Percentiles rank a stretch among this genome's conserved stretches.
phyloP scores from a whole-genome alignment of 2,329 filamentous ascomycete species.

The Magnaporthales sp. region DNA sequence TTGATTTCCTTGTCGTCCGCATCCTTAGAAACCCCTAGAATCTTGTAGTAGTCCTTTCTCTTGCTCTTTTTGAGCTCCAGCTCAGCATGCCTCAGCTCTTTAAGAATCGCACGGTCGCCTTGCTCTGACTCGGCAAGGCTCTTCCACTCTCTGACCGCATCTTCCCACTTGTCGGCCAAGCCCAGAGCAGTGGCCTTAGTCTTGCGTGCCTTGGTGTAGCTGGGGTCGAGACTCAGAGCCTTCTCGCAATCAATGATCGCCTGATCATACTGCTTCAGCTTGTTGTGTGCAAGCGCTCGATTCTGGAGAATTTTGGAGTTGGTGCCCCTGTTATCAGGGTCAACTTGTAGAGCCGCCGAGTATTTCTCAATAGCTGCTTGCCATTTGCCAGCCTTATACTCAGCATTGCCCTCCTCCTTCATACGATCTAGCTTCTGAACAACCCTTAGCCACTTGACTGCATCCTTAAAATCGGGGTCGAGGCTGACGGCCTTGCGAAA shows the following conservation, averaged over 20 bases:
- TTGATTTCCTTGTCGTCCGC: constrained; percentile 82
- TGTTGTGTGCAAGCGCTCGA: constrained; percentile 74
- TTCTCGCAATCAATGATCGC: constrained; percentile 81
- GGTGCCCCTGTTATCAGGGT: constrained; percentile 80
- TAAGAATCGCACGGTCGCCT: constrained; percentile 67
- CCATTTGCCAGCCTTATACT: constrained; percentile 80
- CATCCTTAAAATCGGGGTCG: constrained; percentile 85
- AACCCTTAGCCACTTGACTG: constrained; percentile 78
- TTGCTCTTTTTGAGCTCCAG: constrained; percentile 96
- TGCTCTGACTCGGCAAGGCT: constrained; percentile 75
- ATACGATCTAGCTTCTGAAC: constrained; percentile 88
- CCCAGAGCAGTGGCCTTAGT: constrained; percentile 88
- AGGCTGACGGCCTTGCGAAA: constrained; percentile 84
- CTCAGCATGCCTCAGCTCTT: constrained; percentile 84
- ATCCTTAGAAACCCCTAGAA: constrained; percentile 79
- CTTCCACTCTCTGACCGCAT: constrained; percentile 84
- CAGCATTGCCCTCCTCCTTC: constrained; percentile 86
- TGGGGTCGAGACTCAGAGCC: constrained; percentile 73
- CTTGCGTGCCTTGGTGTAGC: constrained; percentile 85
- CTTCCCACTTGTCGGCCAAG: constrained; percentile 82
- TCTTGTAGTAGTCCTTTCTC: constrained; percentile 98
- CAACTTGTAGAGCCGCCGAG: constrained; percentile 71
- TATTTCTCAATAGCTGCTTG: constrained; percentile 80
- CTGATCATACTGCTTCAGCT: constrained; percentile 73
- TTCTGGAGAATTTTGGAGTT: constrained; percentile 96